These are phyloP conservation scores for Letharia lupina DNA, from an alignment of 495 filamentous ascomycete species.

Conservation along the genomic window DNA sequence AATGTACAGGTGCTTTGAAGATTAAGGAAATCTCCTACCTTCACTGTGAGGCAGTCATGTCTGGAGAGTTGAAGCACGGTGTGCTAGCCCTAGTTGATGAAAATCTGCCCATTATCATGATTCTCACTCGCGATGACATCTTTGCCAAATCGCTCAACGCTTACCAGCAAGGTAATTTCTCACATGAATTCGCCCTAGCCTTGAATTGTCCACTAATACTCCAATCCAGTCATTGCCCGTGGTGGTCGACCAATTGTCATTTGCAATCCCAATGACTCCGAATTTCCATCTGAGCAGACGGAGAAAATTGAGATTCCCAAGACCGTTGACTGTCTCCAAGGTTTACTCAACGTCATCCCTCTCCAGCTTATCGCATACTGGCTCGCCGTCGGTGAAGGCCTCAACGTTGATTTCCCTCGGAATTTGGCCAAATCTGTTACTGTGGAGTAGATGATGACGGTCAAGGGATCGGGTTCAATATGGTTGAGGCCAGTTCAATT, in stretches of 20 bases:
- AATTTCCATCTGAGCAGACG: constrained; percentile 77
- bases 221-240: constrained; percentile 70
- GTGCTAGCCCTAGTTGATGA: constrained; percentile 95
- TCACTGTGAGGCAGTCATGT: constrained; percentile 99
- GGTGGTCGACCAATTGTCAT: constrained; percentile 94
- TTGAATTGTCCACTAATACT: constrained; percentile 2
- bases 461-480: neutral
- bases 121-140: constrained; percentile 87
- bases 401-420: constrained; percentile 95
- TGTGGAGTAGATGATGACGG: constrained; percentile 48
- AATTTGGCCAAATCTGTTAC: constrained; percentile 99
- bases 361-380: constrained; percentile 97
- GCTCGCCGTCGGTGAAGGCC: constrained; percentile 89
- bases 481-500: neutral
- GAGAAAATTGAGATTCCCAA: constrained; percentile 96
- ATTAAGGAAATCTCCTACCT: constrained; percentile 99
- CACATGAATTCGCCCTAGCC: constrained; percentile 15
- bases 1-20: constrained; percentile 65
- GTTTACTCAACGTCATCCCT: constrained; percentile 94
- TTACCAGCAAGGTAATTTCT: constrained; percentile 88
- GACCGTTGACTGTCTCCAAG: constrained; percentile 92
- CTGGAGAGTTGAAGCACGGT: constrained; percentile 96
- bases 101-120: constrained; percentile 99
- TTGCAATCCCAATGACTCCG: constrained; percentile 82
- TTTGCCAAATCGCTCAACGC: constrained; percentile 97